Percentiles rank a stretch among this genome's conserved stretches.
Conservation (phyloP, 805 yeast species). For the Komagataella pseudopastoris region DNA sequence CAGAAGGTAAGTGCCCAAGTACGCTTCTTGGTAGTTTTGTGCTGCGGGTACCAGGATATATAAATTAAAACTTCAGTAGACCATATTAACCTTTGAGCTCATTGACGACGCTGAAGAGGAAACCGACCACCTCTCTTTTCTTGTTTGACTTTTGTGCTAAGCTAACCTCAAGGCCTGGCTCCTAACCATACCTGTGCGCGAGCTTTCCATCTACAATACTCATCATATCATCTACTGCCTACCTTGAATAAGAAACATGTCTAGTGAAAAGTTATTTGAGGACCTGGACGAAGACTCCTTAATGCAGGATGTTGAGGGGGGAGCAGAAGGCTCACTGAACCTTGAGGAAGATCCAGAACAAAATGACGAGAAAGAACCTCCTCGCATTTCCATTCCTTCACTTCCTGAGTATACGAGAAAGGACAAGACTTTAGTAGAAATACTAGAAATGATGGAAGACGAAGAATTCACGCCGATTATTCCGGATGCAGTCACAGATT, state of each 20-base stretch:
- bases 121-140: not conserved
- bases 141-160: no score
- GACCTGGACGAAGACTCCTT: not conserved
- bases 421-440: constrained; percentile 74
- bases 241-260: not conserved
- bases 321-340: not conserved
- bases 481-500: constrained; percentile 94
- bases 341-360: not conserved
- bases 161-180: not conserved
- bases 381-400: constrained; percentile 22
- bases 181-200: not conserved
- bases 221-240: not conserved
- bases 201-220: not conserved
- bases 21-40: not conserved
- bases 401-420: constrained; percentile 61
- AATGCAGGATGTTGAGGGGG: not conserved
- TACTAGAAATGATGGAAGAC: constrained; percentile 81
- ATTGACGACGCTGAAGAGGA: not conserved
- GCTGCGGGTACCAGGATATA: no score
- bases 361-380: not conserved
- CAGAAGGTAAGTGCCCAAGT: not conserved
- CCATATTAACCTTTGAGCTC: not conserved
- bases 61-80: not conserved
- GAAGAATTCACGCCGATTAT: constrained; percentile 92
- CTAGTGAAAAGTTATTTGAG: not conserved